Base-by-base conservation (phyloP, 306 rosid genomes). In the Lithocarpus polystachyus region DNA sequence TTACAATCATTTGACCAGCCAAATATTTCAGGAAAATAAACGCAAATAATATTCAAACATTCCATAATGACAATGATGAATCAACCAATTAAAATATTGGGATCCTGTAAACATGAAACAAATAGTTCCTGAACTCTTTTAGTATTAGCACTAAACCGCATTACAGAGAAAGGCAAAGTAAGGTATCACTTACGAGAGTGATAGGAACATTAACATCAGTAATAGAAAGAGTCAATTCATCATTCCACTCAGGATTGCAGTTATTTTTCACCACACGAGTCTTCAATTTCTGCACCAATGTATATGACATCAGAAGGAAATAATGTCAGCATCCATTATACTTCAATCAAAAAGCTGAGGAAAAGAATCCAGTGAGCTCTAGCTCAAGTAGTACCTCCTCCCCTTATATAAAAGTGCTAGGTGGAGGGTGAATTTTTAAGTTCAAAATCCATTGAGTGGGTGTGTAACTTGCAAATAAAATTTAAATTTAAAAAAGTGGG, bases 221-320 rank as follows among this genome's bases (percentile, higher is more conserved):
- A 7, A 93, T 31, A 6, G 88, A 80, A 57, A 95, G 88, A 18
- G 99, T 95, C 85, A 93, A 45, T 56, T 93, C 98, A 61, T 93
- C 96, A 59, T 95, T 81, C 99, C 99, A 95, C 45, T 80, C 81
- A 3, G 99, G 99, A 78, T 95, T 91, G 84, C 90, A 82, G 56
- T 84, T 83, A 4, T 76, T 84, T 14, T 86, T 89, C 18, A 91
- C 55, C 26, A 84, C 92, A 54, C 87, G 80, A 52, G 97, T 89
- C 79, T 88, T 95, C 79, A 92, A 18, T 71, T 81, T 93, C 92
- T 93, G 88, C 68, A 74, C 72, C 75, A 81, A 77, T 28, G 22
- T 24, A 60, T 26, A 52, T 56, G 4, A 75, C 43, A 56, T 19
- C 2, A 67, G 65, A 35, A 37, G 14, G 22, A n/a, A 24, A 33